Evolutionary conservation across 257 asterid genomes (phyloP).

Genomic region (Gentiana dahurica): DNA sequence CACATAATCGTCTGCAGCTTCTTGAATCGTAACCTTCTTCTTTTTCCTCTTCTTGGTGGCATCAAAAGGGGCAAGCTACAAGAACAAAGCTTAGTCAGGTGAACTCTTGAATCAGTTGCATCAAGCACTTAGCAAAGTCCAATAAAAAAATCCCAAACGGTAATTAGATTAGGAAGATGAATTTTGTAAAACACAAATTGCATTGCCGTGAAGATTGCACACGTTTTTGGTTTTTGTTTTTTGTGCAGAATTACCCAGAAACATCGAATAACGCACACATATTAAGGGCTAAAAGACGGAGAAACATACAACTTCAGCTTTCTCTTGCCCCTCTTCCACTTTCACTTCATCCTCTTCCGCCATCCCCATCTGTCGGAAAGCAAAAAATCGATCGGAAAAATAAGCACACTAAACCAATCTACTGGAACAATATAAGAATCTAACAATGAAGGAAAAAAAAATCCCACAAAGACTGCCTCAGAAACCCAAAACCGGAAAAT

Average conservation of each 20-base stretch:
- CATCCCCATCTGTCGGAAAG: slow-evolving; percentile 18
- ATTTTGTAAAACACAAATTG: neutral
- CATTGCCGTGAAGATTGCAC: neutral
- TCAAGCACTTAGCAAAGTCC: neutral
- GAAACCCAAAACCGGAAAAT: no score
- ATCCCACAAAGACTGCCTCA: no score
- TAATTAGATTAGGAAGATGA: neutral
- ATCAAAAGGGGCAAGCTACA: slow-evolving; percentile 80
- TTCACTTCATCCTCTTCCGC: slow-evolving; percentile 50
- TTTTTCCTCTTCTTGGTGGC: slow-evolving; percentile 88
- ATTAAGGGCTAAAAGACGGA: neutral
- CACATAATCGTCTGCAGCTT: slow-evolving; percentile 58
- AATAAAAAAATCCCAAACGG: neutral
- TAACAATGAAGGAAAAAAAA: no score
- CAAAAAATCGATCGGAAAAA: no score
- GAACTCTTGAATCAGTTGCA: neutral
- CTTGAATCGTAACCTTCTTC: slow-evolving; percentile 81
- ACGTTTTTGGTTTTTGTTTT: neutral
- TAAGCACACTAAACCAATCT: no score
- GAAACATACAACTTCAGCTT: slow-evolving; percentile 33
- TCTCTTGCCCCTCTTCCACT: slow-evolving; percentile 55
- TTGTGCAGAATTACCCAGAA: neutral
- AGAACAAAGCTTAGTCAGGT: neutral
- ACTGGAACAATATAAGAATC: no score
- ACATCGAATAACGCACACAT: neutral